Base-by-base conservation (phyloP, 1,139 yeast species). In the Geotrichum reessii region DNA sequence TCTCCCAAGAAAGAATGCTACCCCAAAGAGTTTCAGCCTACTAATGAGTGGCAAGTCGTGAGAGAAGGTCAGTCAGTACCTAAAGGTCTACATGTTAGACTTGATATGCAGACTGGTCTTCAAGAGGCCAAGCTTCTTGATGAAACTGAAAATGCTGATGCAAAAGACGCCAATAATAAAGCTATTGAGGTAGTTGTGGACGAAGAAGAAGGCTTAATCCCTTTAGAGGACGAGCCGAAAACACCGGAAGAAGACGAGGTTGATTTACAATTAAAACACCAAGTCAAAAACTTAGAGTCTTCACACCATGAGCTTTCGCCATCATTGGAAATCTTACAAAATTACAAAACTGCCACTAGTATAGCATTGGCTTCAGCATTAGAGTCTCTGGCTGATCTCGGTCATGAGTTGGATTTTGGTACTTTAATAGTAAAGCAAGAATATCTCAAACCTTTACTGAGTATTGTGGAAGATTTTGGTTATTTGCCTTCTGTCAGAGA, bases 51-150 rank as follows among this genome's bases (percentile, higher is more conserved):
- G 95, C 84, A 85, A 74, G 68, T 68, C 1, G 81, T 91, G 8
- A 79, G 75, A 69, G 84, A 80, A 61, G 88, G 86, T 17, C 95
- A 87, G 68, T 78, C 80, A 17, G 78, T 89, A 7, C 96, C 96
- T 4, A 52, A 28, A 28, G 97, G 97, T 0, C 74, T 90, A 51
- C 95, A 90, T 71, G 83, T 87, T 51, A 76, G 89, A 66, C 69
- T 86, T 66, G 81, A 89, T 69, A 74, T 87, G 58, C 90, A 86
- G 28, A 85, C 91, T 0, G 83, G 86, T 28, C 71, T 74, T 47
- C 82, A 78, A 67, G 88, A 86, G 69, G 97, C 96, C 1, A 86
- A 81, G 63, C 59, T 86, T 9, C 68, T 61, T 2, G 59, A 58
- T 14, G 55, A 64, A 59, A 55, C 57, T 77, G 67, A 80, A 76